Conservation (phyloP, 352 stramenopile species). For the Globisporangium sylvaticum region DNA sequence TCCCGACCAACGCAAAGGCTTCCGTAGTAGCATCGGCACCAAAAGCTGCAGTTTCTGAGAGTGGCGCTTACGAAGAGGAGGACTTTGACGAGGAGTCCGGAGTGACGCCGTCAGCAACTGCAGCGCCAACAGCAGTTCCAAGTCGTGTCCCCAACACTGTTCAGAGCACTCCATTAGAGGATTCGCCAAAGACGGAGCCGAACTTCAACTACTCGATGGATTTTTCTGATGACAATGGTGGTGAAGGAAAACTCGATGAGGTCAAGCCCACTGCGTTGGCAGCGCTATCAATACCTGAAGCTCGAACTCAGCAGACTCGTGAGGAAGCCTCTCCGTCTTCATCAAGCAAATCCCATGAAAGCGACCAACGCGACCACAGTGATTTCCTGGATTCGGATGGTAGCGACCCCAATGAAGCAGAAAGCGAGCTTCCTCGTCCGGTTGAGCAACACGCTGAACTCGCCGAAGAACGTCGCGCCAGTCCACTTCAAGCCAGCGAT, state of each 20-base stretch:
- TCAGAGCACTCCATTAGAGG: background rate
- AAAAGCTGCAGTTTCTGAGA: conserved; percentile 28
- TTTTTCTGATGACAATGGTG: conserved; percentile 48
- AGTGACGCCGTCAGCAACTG: background rate
- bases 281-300: background rate
- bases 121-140: background rate
- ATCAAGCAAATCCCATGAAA: conserved; percentile 6
- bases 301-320: background rate
- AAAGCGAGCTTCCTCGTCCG: background rate
- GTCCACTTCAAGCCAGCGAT: background rate
- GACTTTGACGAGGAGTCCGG: conserved; percentile 50
- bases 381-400: conserved; percentile 28
- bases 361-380: conserved; percentile 22
- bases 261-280: background rate
- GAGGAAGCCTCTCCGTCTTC: conserved; percentile 5
- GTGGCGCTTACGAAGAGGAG: conserved; percentile 45
- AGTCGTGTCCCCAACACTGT: background rate
- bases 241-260: background rate
- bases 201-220: conserved; percentile 75
- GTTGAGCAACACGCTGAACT: background rate
- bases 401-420: background rate
- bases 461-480: background rate
- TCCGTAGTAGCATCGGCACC: background rate
- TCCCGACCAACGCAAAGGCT: background rate
- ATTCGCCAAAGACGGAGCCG: conserved; percentile 19